Evolutionary conservation across 768 basidiomycete genomes (phyloP), one percentile per base, ranked within the genome.

Genomic region (Boletus pseudo-olivaceus): DNA sequence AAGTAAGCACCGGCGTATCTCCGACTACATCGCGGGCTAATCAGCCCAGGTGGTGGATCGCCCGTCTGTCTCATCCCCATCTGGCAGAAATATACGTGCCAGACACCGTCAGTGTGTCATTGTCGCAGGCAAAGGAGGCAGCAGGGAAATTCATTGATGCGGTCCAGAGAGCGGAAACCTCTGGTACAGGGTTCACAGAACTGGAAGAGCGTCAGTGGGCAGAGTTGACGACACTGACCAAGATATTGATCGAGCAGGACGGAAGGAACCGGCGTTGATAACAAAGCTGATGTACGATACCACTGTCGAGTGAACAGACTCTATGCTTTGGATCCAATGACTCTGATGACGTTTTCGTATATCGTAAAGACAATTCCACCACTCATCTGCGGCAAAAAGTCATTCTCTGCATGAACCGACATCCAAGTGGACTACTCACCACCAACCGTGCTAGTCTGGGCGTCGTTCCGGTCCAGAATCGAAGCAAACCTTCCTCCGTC

Each of bases 401-500:
- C 11, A 44, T 51, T 49, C 26, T 29, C 35, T 44, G 39, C 14
- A 45, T 38, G 34, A 47, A 30, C 17, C 29, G 38, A 47, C 50
- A 42, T 29, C 1, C 17, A 56, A 32, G 26, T 19, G 19, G 11
- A 26, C 19, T 14, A 75, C 88, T 72, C 63, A 93, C 89, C 66
- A 96, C 87, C 46, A 99, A 70, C 29, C 97, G 80, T 7, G 83
- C 82, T 27, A 99, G 71, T 56, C 96, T 76, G 0, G 97, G 97
- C 5, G 95, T 96, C 7, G 96, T 93, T 3, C 97, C 97, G 4
- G 89, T 90, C 97, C 97, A 99, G 72, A 99, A 97, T 46, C 88
- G 81, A n/a, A 83, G 62, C 7, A 97, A 60, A 3, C 97, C 97
- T 65, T 98, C 94, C 70, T 98, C 96, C 0, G 87, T 93, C 59